A percentile compares a stretch with the other conserved stretches of the same genome.
Evolutionary conservation across 2,329 filamentous ascomycete species (phyloP).

Genomic region (Didymella pinodella): DNA sequence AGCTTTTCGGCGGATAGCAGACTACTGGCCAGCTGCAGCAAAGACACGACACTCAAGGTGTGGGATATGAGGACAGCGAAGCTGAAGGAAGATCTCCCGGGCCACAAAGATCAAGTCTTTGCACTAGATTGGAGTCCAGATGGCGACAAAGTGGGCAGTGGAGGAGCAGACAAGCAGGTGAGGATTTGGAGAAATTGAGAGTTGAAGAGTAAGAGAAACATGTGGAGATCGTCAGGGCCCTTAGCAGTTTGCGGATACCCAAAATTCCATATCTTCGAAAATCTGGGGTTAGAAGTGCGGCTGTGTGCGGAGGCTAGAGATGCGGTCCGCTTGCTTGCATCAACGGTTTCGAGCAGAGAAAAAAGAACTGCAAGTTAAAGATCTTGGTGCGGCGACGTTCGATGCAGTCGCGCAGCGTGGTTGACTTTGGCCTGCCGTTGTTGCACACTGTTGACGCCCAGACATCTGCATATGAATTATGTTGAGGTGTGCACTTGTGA

Average conservation of each 20-base stretch:
- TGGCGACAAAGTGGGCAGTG: conserved; percentile 86
- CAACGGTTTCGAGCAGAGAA: conserved; percentile 20
- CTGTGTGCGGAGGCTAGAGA: conserved; percentile 20
- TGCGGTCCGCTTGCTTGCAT: conserved; percentile 20
- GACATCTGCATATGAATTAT: conserved; percentile 15
- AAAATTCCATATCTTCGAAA: conserved; percentile 21
- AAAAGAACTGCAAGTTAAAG: not conserved
- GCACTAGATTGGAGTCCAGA: conserved; percentile 95
- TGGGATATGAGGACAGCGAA: conserved; percentile 92
- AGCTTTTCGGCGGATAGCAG: conserved; percentile 91
- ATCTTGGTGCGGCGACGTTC: not conserved
- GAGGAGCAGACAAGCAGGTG: conserved; percentile 86
- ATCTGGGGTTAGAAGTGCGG: conserved; percentile 20
- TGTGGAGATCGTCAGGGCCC: conserved; percentile 14
- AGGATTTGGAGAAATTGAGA: conserved; percentile 71
- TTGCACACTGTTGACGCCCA: conserved; percentile 3
- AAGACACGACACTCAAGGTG: conserved; percentile 92
- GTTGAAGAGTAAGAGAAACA: conserved; percentile 50
- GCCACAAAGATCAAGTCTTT: conserved; percentile 92
- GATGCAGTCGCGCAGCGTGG: not conserved
- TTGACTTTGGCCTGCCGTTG: not conserved
- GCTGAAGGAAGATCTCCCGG: conserved; percentile 81
- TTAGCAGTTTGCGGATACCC: conserved; percentile 28
- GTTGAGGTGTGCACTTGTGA: conserved; percentile 16
- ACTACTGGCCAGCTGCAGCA: conserved; percentile 85